Conservation (phyloP, 2,329 filamentous ascomycete genomes). For the Nemania abortiva region DNA sequence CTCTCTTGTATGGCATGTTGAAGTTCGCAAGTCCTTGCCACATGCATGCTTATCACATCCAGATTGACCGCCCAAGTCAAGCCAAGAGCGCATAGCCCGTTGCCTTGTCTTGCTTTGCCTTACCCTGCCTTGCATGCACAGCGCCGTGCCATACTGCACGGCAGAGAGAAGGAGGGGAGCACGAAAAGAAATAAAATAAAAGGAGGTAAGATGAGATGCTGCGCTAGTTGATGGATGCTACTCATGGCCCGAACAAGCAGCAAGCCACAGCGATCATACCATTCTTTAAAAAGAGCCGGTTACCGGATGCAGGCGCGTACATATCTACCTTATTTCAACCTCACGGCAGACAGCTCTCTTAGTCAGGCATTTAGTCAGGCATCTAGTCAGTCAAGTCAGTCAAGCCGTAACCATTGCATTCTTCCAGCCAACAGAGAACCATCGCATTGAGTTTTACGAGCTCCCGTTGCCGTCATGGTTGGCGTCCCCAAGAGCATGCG, state of each 20-base stretch:
- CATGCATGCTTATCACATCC: conserved; percentile 29
- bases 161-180: neutral
- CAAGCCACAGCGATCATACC: conserved; percentile 27
- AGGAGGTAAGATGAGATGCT: conserved; percentile 28
- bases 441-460: neutral
- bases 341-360: conserved; percentile 23
- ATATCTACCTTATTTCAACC: conserved; percentile 34
- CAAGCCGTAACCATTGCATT: neutral
- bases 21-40: conserved; percentile 22
- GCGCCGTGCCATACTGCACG: neutral
- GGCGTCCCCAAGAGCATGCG: conserved; percentile 51
- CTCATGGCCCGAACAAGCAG: conserved; percentile 8
- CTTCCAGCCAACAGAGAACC: neutral
- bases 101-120: conserved; percentile 10
- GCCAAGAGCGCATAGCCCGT: conserved; percentile 3
- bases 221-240: conserved; percentile 14
- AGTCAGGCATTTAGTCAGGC: conserved; percentile 9
- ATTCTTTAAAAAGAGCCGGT: conserved; percentile 22
- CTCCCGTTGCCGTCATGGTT: conserved; percentile 42
- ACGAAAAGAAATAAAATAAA: neutral
- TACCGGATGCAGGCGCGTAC: conserved; percentile 26
- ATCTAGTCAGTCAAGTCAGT: too few relatives aligned
- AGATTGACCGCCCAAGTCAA: conserved; percentile 14
- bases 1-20: neutral
- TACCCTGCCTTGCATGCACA: neutral